Conservation (phyloP, 345 rosid species). For the Linum tenue region DNA sequence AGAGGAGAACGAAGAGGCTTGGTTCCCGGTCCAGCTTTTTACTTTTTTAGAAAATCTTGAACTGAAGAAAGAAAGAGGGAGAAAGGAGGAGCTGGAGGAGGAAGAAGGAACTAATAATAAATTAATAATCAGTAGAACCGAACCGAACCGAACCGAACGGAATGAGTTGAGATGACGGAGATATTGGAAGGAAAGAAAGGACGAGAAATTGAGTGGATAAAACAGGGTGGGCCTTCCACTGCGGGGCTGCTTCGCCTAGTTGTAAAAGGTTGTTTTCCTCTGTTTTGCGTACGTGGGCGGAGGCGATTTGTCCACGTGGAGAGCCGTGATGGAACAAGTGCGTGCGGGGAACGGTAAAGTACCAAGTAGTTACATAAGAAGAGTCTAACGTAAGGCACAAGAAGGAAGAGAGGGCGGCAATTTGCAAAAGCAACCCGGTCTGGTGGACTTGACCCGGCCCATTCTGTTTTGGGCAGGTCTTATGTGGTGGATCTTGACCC, state of each 20-base stretch:
- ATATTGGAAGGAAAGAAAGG: slow-evolving; percentile 25
- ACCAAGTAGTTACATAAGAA: too few species aligned
- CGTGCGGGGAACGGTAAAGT: not conserved
- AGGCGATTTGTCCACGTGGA: not conserved
- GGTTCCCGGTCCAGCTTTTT: slow-evolving; percentile 52
- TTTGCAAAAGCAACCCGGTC: too few species aligned
- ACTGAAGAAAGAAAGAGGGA: slow-evolving; percentile 1
- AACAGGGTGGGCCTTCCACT: slow-evolving; percentile 10
- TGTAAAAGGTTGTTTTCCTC: not conserved
- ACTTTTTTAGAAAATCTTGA: slow-evolving; percentile 14
- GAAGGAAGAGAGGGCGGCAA: too few species aligned
- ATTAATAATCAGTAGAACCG: not conserved
- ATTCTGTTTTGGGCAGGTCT: too few species aligned
- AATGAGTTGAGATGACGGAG: not conserved
- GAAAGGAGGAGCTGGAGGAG: slow-evolving; percentile 3
- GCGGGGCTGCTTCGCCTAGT: not conserved
- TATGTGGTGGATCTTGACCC: too few species aligned
- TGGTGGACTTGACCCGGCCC: too few species aligned
- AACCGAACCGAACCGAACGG: not conserved
- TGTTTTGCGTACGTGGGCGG: not conserved
- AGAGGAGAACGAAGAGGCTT: slow-evolving; percentile 26
- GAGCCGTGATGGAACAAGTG: not conserved
- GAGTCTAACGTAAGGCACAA: too few species aligned
- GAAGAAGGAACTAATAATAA: slow-evolving; percentile 3
- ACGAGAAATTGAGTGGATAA: slow-evolving; percentile 38